These are phyloP conservation scores for Epichloe glyceriae DNA, from an alignment of 2,329 filamentous ascomycete species.

Conservation along the genomic window DNA sequence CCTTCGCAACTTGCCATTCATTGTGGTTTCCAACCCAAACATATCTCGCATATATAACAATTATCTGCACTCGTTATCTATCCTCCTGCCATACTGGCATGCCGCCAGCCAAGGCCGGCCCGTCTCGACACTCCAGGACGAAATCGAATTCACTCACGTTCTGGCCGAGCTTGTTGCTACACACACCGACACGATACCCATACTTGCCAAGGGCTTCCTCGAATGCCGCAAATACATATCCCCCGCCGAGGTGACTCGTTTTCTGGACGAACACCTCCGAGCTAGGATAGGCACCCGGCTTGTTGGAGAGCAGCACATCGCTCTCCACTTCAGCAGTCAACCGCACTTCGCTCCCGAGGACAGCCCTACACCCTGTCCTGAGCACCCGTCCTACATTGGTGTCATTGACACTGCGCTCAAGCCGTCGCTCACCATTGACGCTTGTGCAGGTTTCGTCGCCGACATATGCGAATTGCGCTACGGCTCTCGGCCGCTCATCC, in stretches of 20 bases:
- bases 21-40: constrained; percentile 95
- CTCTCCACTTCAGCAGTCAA: constrained; percentile 61
- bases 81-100: constrained; percentile 64
- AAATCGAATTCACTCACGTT: constrained; percentile 81
- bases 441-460: constrained; percentile 79
- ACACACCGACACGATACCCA: constrained; percentile 87
- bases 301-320: constrained; percentile 93
- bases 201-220: constrained; percentile 81
- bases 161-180: constrained; percentile 93
- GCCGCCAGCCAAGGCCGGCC: constrained; percentile 31
- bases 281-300: constrained; percentile 88
- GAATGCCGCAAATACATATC: constrained; percentile 87
- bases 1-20: constrained; percentile 85
- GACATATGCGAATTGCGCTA: constrained; percentile 97
- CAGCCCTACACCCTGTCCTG: constrained; percentile 36
- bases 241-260: constrained; percentile 69
- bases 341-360: constrained; percentile 51
- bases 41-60: constrained; percentile 92
- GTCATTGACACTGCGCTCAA: constrained; percentile 86
- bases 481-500: constrained; percentile 67
- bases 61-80: constrained; percentile 86
- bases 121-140: constrained; percentile 59
- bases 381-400: constrained; percentile 64
- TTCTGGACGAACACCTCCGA: constrained; percentile 86
- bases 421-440: constrained; percentile 68